Evolutionary conservation across 129 eudicot species (phyloP), one percentile per base, ranked within the genome.

Genomic region (Tagetes patula): DNA sequence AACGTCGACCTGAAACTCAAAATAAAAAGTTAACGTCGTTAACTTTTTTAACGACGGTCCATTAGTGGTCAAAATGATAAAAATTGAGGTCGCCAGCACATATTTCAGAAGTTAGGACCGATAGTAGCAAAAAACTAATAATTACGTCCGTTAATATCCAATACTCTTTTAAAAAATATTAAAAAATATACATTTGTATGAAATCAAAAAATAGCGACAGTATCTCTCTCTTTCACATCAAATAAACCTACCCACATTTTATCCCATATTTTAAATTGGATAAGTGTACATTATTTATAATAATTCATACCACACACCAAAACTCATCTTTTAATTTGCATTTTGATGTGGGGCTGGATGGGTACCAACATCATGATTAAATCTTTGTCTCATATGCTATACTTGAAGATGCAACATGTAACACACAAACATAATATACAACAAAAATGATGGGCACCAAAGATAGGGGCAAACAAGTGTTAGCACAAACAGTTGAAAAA

Each of bases 221-320:
- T 43, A 36, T 47, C 58, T 76, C 74, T 48, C 69, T 48, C 69
- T 68, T 67, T 67, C 74, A 67, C 50, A 14, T 31, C 27, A 43
- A 27, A 76, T 69, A 76, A 56, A 31, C 41, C 32, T 56, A 76
- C 62, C 80, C 75, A 67, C 80, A 76, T 45, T 67, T 67, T 42
- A 68, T 43, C 74, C 39, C 48, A 32, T 65, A 52, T 53, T 52
- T 30, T 42, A 67, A 66, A 20, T 42, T 54, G 59, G 60, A 43
- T 68, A 54, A 55, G 39, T 67, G 54, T 67, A 67, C 42, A 56
- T 9, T 53, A 67, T 67, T 66, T 67, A 67, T 54, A 56, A 20
- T 53, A 67, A 67, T 42, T 75, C 67, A 75, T 41, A 50, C 63
- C 72, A 74, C 58, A 65, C 68, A 67, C 31, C 48, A 68, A 34